phyloP scores from a whole-genome alignment of 2,329 filamentous ascomycete genomes.

The Teratosphaeria pseudoeucalypti region DNA sequence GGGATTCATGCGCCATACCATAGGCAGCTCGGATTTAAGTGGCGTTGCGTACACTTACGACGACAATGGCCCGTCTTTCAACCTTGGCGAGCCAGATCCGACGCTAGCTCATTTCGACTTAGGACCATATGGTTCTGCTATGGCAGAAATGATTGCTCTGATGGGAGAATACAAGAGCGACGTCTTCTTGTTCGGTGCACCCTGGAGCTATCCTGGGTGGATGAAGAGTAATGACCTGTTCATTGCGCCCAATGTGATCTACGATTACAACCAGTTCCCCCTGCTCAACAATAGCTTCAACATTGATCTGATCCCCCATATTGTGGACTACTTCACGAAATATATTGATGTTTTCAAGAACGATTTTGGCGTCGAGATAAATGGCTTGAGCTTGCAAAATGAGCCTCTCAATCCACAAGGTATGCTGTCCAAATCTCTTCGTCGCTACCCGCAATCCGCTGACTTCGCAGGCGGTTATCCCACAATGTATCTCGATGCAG shows the following conservation, averaged over 20 bases:
- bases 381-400: slow-evolving; percentile 30
- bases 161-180: slow-evolving; percentile 28
- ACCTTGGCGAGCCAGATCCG: slow-evolving; percentile 25
- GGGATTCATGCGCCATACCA: slow-evolving; percentile 31
- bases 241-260: slow-evolving; percentile 11
- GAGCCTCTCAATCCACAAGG: slow-evolving; percentile 30
- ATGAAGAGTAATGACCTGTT: slow-evolving; percentile 30
- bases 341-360: slow-evolving; percentile 27
- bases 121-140: slow-evolving; percentile 26
- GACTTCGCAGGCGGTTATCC: slow-evolving; percentile 22
- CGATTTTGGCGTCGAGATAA: slow-evolving; percentile 23
- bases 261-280: slow-evolving; percentile 2
- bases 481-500: slow-evolving; percentile 28
- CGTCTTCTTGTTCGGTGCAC: slow-evolving; percentile 27
- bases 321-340: slow-evolving; percentile 28
- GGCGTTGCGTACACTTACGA: slow-evolving; percentile 29
- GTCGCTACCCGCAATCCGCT: background rate
- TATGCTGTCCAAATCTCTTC: background rate
- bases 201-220: slow-evolving; percentile 31
- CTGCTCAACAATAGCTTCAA: slow-evolving; percentile 26
- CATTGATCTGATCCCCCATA: slow-evolving; percentile 23
- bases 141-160: slow-evolving; percentile 28
- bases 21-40: slow-evolving; percentile 29
- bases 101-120: slow-evolving; percentile 24
- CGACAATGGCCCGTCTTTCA: slow-evolving; percentile 23